A percentile compares a stretch with the other conserved stretches of the same genome.
Conservation (phyloP, 176 grass and related monocot genomes). For the Avena atlantica region DNA sequence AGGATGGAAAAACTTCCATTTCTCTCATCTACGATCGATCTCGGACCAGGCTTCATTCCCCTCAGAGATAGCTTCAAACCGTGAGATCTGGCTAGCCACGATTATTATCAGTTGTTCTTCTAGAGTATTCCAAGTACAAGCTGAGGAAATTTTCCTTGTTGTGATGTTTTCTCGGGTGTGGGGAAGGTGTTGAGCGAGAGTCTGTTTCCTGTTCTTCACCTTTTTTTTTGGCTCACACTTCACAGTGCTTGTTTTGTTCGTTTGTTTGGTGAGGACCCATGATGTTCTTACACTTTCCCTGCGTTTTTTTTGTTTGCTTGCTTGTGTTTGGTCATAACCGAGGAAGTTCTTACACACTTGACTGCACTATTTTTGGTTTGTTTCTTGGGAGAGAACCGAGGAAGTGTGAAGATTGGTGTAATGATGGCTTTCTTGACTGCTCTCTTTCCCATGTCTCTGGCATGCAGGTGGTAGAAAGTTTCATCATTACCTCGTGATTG, state of each 20-base stretch:
- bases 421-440: conserved; percentile 68
- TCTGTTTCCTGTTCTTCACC: conserved; percentile 1
- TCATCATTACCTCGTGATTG: conserved; percentile 77
- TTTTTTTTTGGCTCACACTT: neutral
- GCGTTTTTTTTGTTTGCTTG: conserved; percentile 16
- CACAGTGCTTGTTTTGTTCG: conserved; percentile 1
- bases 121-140: conserved; percentile 1
- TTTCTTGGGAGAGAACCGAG: conserved; percentile 40
- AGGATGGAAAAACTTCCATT: conserved; percentile 34
- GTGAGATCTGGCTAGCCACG: neutral
- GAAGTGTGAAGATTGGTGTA: conserved; percentile 62
- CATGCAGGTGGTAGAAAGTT: conserved; percentile 62
- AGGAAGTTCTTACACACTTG: conserved; percentile 39
- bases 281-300: neutral
- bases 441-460: conserved; percentile 49
- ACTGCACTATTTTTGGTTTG: conserved; percentile 25
- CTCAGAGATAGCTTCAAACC: conserved; percentile 72
- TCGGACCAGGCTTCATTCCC: conserved; percentile 99
- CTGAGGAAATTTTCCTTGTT: neutral
- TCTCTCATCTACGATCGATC: conserved; percentile 52
- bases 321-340: conserved; percentile 36
- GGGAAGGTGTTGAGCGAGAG: neutral
- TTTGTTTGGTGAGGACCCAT: conserved; percentile 31
- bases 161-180: neutral
- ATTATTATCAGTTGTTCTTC: neutral